Conservation (phyloP, 2,329 filamentous ascomycete species). For the Clonostachys solani region DNA sequence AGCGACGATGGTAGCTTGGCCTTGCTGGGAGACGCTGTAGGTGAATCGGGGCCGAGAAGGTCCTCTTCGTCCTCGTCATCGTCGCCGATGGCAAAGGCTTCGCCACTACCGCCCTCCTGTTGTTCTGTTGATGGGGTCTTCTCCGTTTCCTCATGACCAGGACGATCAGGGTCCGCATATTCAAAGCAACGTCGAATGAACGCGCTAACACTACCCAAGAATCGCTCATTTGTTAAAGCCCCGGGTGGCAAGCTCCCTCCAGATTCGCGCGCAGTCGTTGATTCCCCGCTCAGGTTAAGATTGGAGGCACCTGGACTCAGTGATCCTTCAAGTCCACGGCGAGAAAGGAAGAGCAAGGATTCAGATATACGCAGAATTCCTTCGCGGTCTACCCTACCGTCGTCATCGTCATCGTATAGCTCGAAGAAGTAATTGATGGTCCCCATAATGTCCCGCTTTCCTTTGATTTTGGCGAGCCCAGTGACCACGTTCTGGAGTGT, state of each 20-base stretch:
- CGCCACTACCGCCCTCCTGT: constrained; percentile 14
- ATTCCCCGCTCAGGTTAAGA: constrained; percentile 42
- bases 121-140: constrained; percentile 12
- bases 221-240: constrained; percentile 76
- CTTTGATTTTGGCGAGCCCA: constrained; percentile 87
- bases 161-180: constrained; percentile 90
- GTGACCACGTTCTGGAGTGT: constrained; percentile 90
- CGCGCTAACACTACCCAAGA: constrained; percentile 87
- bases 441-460: constrained; percentile 93
- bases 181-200: constrained; percentile 97
- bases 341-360: constrained; percentile 85
- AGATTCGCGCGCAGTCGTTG: constrained; percentile 19
- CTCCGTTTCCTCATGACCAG: constrained; percentile 39
- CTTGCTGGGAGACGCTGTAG: constrained; percentile 33
- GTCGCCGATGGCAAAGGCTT: constrained; percentile 72
- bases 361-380: constrained; percentile 94
- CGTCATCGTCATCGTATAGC: constrained; percentile 87
- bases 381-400: constrained; percentile 90
- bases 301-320: constrained; percentile 61
- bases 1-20: constrained; percentile 36
- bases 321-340: constrained; percentile 76
- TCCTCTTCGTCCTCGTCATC: constrained; percentile 52
- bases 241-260: constrained; percentile 36
- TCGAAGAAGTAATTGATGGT: constrained; percentile 98
- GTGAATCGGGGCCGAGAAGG: constrained; percentile 55